Evolutionary conservation across 1,284 basidiomycete species (phyloP).

Genomic region (Apiotrichum brassicae): DNA sequence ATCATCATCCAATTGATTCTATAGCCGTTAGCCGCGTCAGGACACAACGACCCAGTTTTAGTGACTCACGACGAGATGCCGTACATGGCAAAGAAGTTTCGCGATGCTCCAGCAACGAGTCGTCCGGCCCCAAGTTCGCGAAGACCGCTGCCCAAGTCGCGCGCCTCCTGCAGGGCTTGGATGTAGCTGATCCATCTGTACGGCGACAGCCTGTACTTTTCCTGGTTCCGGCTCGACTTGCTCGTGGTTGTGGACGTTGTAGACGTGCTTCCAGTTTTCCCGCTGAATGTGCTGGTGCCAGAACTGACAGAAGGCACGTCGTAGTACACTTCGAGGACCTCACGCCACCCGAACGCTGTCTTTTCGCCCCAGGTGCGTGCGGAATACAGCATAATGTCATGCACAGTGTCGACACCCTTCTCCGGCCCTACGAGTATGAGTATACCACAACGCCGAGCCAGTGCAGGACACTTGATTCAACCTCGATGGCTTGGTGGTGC

Average conservation of each 20-base stretch:
- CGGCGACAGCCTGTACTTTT: conserved; percentile 85
- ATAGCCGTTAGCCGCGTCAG: background rate
- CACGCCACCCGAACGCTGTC: conserved; percentile 72
- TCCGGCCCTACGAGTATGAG: conserved; percentile 57
- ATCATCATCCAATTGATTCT: conserved; percentile 77
- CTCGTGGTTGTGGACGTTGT: background rate
- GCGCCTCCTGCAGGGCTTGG: conserved; percentile 60
- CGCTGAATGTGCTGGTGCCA: conserved; percentile 51
- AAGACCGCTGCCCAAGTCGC: conserved; percentile 65
- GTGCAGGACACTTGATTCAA: background rate
- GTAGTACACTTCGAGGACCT: conserved; percentile 62
- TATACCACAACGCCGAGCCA: background rate
- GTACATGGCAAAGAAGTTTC: conserved; percentile 78
- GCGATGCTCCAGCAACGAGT: background rate
- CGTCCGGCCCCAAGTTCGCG: conserved; percentile 62
- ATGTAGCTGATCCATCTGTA: conserved; percentile 72
- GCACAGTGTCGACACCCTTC: conserved; percentile 72
- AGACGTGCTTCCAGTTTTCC: conserved; percentile 52
- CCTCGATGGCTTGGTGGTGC: too few relatives aligned
- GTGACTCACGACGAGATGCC: conserved; percentile 70
- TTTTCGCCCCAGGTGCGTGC: conserved; percentile 66
- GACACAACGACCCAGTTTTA: too few relatives aligned
- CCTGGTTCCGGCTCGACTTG: conserved; percentile 57
- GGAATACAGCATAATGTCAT: conserved; percentile 69
- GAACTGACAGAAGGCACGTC: background rate